Evolutionary conservation across 345 rosid genomes (phyloP).

Genomic region (Eucalyptus sp.): DNA sequence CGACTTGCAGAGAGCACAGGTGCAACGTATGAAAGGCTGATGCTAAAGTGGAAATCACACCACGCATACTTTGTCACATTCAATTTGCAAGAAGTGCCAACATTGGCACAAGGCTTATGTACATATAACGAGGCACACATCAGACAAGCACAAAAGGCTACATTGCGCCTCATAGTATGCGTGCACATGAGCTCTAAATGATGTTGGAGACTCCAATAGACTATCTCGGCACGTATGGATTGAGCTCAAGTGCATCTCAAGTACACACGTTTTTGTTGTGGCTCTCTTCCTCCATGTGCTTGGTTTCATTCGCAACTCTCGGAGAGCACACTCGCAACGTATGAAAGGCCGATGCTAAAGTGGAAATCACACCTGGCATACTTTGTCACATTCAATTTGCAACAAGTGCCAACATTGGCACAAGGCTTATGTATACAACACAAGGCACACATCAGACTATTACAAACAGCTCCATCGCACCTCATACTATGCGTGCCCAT

Average conservation of each 20-base stretch:
- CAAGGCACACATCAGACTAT: neutral
- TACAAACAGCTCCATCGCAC: neutral
- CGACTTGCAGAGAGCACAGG: neutral
- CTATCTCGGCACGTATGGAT: neutral
- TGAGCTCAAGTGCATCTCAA: neutral
- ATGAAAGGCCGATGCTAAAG: neutral
- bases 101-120: neutral
- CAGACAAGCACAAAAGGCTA: neutral
- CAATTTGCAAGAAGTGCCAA: neutral
- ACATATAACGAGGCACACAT: neutral
- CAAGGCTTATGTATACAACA: neutral
- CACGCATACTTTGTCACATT: neutral
- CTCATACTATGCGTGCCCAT: neutral
- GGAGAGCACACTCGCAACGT: neutral
- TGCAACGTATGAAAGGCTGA: neutral
- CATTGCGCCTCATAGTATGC: neutral
- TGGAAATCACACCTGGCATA: neutral
- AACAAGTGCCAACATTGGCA: neutral
- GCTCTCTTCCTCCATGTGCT: neutral
- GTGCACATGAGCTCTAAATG: neutral
- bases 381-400: neutral
- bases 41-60: neutral
- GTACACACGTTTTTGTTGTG: neutral
- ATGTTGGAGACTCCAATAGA: neutral
- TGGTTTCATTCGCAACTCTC: neutral